Base-by-base conservation (phyloP, 169 alveolate species). In the Cryptosporidium bovis region DNA sequence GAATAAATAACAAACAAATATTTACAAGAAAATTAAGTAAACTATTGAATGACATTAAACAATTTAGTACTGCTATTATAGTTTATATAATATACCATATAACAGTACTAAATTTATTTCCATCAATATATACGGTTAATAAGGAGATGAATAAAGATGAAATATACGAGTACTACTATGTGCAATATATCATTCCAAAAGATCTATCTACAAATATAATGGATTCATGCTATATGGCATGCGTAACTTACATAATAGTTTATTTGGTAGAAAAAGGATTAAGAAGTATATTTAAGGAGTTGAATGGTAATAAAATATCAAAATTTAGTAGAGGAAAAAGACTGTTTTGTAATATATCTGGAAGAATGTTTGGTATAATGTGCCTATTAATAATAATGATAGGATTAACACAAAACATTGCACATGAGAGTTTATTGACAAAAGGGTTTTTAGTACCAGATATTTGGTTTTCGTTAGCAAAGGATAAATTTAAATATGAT, bases 381-480 rank as follows among this genome's bases (percentile, higher is more conserved):
- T 60, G 69, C 20, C n/a, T 60, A 18, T 16, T 77, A 8, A 77
- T 77, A 10, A 77, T 77, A n/a, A 24, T 77, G 13, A 48, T 77
- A 56, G 87, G 77, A 31, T 60, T 77, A 66, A 77, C 77, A 44
- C 87, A 77, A 34, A 58, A 77, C n/a, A 62, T 77, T 12, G 87
- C 87, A 20, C 87, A 77, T 50, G 87, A 77, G 51, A 77, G 87
- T 24, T 77, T 77, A 27, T 58, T 58, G 36, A 60, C 87, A 40
- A 77, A 77, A n/a, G 87, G 87, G n/a, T 29, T 77, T 3, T 44
- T 77, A 36, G 87, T 77, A 33, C 87, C 87, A 58, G 87, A 77
- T 77, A 56, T 77, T 20, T 77, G 87, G 87, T 77, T 77, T 44
- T 77, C 87, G 2, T 18, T 77, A 8, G 77, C 87, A n/a, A 77